These are phyloP conservation scores for Aurifilum marmelostoma DNA, from an alignment of 2,329 filamentous ascomycete species.

Conservation along the genomic window DNA sequence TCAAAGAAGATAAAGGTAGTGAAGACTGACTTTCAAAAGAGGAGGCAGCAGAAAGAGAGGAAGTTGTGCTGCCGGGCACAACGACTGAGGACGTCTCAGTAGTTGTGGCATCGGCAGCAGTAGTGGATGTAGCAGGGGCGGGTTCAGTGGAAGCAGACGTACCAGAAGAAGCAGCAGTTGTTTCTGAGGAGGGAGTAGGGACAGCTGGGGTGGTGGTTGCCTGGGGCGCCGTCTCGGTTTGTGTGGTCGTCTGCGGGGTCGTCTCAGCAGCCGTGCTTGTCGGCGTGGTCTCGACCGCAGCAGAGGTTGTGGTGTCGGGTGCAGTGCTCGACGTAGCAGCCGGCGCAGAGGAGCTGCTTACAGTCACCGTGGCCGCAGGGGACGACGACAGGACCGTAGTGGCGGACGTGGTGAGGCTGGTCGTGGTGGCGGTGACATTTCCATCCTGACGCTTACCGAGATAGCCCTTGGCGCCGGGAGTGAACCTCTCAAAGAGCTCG, in stretches of 20 bases:
- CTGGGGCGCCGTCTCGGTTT: constrained; percentile 27
- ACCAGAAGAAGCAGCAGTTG: constrained; percentile 35
- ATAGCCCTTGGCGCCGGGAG: constrained; percentile 45
- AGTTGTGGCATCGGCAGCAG: constrained; percentile 35
- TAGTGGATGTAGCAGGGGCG: constrained; percentile 30
- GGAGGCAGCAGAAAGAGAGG: constrained; percentile 23
- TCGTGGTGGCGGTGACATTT: constrained; percentile 35
- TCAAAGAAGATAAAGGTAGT: constrained; percentile 33
- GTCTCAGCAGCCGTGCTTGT: constrained; percentile 32
- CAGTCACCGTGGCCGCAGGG: constrained; percentile 29
- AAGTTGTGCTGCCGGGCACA: constrained; percentile 27
- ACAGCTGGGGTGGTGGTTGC: constrained; percentile 35
- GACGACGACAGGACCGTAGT: constrained; percentile 27
- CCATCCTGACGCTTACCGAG: constrained; percentile 46
- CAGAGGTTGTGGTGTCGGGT: constrained; percentile 25
- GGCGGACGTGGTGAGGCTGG: constrained; percentile 30
- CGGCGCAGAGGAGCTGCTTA: constrained; percentile 19
- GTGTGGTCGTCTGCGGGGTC: constrained; percentile 33
- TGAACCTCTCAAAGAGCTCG: constrained; percentile 65
- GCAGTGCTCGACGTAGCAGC: constrained; percentile 16
- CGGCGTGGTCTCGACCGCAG: constrained; percentile 30
- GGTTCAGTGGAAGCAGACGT: constrained; percentile 33
- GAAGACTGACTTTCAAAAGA: constrained; percentile 31
- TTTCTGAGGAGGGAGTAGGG: constrained; percentile 25
- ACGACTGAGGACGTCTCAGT: constrained; percentile 34